Conservation (phyloP, 2,329 filamentous ascomycete species). For the Fusarium anthophilum region DNA sequence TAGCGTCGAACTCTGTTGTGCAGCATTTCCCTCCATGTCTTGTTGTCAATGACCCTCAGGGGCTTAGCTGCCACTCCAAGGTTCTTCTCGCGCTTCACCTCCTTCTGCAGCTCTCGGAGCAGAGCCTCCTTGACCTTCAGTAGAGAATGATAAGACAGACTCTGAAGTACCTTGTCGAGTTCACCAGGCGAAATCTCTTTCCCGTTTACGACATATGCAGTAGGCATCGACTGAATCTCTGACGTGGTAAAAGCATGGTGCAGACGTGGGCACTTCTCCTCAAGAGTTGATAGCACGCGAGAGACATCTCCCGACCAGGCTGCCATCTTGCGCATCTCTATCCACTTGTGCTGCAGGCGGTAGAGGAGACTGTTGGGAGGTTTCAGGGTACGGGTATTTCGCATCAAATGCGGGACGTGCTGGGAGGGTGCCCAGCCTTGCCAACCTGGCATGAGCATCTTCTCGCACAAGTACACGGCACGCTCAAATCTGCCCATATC, state of each 20-base stretch:
- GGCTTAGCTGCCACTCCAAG: slow-evolving; percentile 9
- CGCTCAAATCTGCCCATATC: slow-evolving; percentile 66
- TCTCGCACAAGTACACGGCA: slow-evolving; percentile 80
- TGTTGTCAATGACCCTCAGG: not conserved
- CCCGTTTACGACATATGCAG: slow-evolving; percentile 37
- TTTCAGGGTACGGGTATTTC: slow-evolving; percentile 47
- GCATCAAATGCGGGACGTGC: slow-evolving; percentile 46
- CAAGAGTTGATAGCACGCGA: slow-evolving; percentile 51
- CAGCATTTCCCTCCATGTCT: slow-evolving; percentile 32
- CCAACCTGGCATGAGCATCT: slow-evolving; percentile 80
- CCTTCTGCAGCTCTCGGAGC: slow-evolving; percentile 28
- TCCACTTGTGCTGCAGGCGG: slow-evolving; percentile 59
- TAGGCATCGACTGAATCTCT: slow-evolving; percentile 44
- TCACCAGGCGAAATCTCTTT: slow-evolving; percentile 42
- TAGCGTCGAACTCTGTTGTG: slow-evolving; percentile 34
- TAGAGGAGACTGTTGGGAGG: slow-evolving; percentile 55
- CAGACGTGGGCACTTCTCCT: slow-evolving; percentile 52
- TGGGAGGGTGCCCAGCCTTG: slow-evolving; percentile 69
- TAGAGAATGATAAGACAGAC: slow-evolving; percentile 46
- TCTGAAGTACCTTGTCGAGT: slow-evolving; percentile 43
- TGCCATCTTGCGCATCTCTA: slow-evolving; percentile 58
- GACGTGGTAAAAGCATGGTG: slow-evolving; percentile 52
- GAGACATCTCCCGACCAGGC: slow-evolving; percentile 60
- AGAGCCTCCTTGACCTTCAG: slow-evolving; percentile 37
- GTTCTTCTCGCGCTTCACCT: slow-evolving; percentile 29